A percentile compares a stretch with the other conserved stretches of the same genome.
These are phyloP conservation scores for Pythium plurisporium DNA, from an alignment of 352 stramenopile genomes.

Conservation along the genomic window DNA sequence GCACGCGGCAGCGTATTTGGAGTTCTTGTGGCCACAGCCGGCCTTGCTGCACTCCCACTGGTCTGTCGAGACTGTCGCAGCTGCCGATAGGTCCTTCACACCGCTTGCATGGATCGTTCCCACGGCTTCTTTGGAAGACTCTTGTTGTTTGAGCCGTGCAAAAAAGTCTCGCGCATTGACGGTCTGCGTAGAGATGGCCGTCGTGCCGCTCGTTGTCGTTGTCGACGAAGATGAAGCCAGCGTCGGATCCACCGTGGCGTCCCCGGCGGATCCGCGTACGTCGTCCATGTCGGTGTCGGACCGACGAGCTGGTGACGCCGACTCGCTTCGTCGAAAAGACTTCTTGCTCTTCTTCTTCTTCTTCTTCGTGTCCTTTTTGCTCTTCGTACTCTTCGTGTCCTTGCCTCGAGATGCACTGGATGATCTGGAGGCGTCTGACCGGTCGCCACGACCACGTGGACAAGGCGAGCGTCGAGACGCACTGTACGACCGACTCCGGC, in stretches of 20 bases:
- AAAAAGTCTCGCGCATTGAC: conserved; percentile 56
- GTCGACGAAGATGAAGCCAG: background rate
- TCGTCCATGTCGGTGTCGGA: background rate
- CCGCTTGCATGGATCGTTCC: conserved; percentile 59
- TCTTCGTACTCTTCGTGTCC: conserved; percentile 14
- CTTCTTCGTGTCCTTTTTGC: conserved; percentile 21
- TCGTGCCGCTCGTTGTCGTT: too few relatives aligned
- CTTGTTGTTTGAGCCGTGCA: conserved; percentile 52
- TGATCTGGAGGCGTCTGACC: too few relatives aligned
- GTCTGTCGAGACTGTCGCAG: conserved; percentile 29
- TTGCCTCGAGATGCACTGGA: conserved; percentile 10
- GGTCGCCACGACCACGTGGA: too few relatives aligned
- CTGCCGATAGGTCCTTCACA: conserved; percentile 24
- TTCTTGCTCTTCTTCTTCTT: conserved; percentile 14
- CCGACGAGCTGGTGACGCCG: background rate
- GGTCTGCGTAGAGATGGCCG: too few relatives aligned
- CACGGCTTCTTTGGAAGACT: conserved; percentile 49
- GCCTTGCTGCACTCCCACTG: conserved; percentile 71
- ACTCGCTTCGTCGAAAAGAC: background rate
- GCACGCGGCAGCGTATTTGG: conserved; percentile 51
- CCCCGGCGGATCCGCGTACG: background rate
- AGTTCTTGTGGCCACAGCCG: conserved; percentile 65
- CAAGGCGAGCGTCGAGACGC: too few relatives aligned
- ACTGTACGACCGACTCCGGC: too few relatives aligned
- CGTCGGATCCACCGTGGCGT: background rate